phyloP scores from a whole-genome alignment of 75 land plant species.

The Gnetum montanum region DNA sequence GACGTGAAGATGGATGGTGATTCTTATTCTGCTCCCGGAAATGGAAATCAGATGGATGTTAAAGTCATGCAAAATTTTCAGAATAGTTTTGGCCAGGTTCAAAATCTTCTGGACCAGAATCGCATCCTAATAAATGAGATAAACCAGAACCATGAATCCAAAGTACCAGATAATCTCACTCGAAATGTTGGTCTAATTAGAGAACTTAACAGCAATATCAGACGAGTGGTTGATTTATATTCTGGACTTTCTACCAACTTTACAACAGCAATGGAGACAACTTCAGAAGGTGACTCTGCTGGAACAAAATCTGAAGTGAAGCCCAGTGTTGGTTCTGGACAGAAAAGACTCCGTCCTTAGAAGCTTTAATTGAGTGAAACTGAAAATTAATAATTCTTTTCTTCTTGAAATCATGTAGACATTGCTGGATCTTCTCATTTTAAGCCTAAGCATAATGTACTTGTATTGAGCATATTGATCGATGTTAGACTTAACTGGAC shows the following conservation, averaged over 20 bases:
- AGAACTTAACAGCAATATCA: slow-evolving; percentile 44
- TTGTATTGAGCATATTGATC: background rate
- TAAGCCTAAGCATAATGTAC: background rate
- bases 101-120: slow-evolving; percentile 47
- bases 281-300: slow-evolving; percentile 25
- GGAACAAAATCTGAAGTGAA: slow-evolving; percentile 24
- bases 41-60: slow-evolving; percentile 21
- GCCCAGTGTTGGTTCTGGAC: slow-evolving; percentile 10
- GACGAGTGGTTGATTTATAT: slow-evolving; percentile 45
- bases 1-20: slow-evolving; percentile 18
- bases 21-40: slow-evolving; percentile 12
- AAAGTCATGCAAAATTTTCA: slow-evolving; percentile 38
- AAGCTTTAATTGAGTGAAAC: background rate
- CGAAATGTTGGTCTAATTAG: slow-evolving; percentile 41
- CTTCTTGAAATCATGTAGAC: background rate
- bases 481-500: background rate
- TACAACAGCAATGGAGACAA: slow-evolving; percentile 16
- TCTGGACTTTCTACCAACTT: slow-evolving; percentile 28
- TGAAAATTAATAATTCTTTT: slow-evolving; percentile 2
- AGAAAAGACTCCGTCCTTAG: slow-evolving; percentile 16
- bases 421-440: background rate
- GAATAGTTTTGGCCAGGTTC: slow-evolving; percentile 39
- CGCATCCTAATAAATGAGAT: slow-evolving; percentile 52
- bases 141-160: slow-evolving; percentile 50
- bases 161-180: slow-evolving; percentile 39